phyloP scores from a whole-genome alignment of 805 yeast species.

The Wickerhamomyces alni region DNA sequence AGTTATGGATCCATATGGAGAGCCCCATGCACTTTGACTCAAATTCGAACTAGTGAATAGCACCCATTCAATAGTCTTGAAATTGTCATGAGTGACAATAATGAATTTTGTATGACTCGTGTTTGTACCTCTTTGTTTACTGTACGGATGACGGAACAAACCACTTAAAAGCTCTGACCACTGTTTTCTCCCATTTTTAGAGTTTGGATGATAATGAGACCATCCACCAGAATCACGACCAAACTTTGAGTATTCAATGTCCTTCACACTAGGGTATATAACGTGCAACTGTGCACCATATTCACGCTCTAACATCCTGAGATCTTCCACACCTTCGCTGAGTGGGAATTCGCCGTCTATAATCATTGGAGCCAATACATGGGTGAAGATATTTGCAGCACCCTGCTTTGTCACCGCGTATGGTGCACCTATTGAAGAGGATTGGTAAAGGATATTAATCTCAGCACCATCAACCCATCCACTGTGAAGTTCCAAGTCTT shows the following conservation, averaged over 20 bases:
- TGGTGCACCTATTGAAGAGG: slow-evolving; percentile 26
- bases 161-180: slow-evolving; percentile 32
- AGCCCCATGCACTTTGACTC: slow-evolving; percentile 81
- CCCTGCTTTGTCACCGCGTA: slow-evolving; percentile 3
- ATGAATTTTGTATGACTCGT: slow-evolving; percentile 71
- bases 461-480: not conserved
- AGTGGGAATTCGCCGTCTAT: slow-evolving; percentile 9
- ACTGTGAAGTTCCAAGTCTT: slow-evolving; percentile 11
- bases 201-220: slow-evolving; percentile 36
- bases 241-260: slow-evolving; percentile 32
- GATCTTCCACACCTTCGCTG: slow-evolving; percentile 8
- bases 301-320: slow-evolving; percentile 18
- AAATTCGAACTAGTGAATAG: slow-evolving; percentile 70
- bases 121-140: slow-evolving; percentile 21
- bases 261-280: slow-evolving; percentile 39
- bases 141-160: slow-evolving; percentile 28
- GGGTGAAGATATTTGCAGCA: slow-evolving; percentile 19
- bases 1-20: slow-evolving; percentile 18
- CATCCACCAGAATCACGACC: slow-evolving; percentile 47
- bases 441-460: slow-evolving; percentile 27
- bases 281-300: slow-evolving; percentile 30
- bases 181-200: slow-evolving; percentile 28
- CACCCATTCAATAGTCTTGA: slow-evolving; percentile 56
- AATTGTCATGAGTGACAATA: slow-evolving; percentile 45
- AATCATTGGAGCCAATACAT: slow-evolving; percentile 17